Evolutionary conservation across 768 basidiomycete species (phyloP).

Genomic region (Mycena olivaceomarginata): DNA sequence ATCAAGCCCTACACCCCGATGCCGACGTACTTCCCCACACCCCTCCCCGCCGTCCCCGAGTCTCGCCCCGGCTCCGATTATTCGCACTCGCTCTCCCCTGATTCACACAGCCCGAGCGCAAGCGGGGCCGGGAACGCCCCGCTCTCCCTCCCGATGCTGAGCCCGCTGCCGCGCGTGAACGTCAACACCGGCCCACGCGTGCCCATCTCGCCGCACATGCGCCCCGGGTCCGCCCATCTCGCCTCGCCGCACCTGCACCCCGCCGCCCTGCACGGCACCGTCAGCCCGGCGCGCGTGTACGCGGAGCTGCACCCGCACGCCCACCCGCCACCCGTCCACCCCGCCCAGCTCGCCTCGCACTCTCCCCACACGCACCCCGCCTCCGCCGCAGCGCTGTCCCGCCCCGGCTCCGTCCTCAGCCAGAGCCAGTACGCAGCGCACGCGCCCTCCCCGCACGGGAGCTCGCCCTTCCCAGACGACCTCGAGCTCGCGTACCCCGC

Average conservation of each 20-base stretch:
- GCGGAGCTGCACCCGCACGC: too few relatives aligned
- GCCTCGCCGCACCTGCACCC: constrained; percentile 9
- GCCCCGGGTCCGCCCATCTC: not conserved
- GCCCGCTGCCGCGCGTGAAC: constrained; percentile 39
- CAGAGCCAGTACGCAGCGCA: not conserved
- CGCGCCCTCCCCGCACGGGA: not conserved
- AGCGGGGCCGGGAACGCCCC: not conserved
- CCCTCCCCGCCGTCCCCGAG: too few relatives aligned
- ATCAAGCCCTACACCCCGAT: too few relatives aligned
- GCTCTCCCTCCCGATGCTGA: constrained; percentile 24
- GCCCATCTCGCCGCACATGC: constrained; percentile 28
- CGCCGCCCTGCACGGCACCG: not conserved
- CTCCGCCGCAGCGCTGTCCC: too few relatives aligned
- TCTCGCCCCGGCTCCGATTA: too few relatives aligned
- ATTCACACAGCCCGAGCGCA: too few relatives aligned
- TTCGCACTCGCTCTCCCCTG: not conserved
- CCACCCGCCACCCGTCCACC: too few relatives aligned
- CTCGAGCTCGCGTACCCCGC: constrained; percentile 26
- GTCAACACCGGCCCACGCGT: constrained; percentile 37
- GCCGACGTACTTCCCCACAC: too few relatives aligned
- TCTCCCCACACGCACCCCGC: not conserved
- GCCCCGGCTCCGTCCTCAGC: not conserved
- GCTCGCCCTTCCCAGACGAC: constrained; percentile 2
- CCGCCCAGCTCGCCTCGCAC: not conserved
- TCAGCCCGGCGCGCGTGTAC: not conserved